Percentiles rank a stretch among this genome's conserved stretches.
These are phyloP conservation scores for Nigrospora sphaerica DNA, from an alignment of 2,329 filamentous ascomycete species.

Conservation along the genomic window DNA sequence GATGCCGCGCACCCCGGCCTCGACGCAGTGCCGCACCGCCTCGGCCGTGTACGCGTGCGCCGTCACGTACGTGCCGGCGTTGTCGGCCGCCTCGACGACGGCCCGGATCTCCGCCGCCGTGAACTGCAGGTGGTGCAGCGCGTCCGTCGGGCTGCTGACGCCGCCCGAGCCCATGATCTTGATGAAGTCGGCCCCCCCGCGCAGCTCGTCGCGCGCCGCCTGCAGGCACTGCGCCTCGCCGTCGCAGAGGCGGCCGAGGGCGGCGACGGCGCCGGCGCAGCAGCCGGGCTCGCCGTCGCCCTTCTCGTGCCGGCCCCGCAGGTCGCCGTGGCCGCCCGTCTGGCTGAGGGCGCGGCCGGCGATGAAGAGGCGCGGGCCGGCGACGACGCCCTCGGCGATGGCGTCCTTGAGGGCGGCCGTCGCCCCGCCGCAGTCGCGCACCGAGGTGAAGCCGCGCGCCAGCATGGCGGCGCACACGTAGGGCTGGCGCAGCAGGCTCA, in stretches of 20 bases:
- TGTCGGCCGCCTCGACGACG: slow-evolving; percentile 37
- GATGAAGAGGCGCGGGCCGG: slow-evolving; percentile 43
- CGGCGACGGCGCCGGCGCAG: slow-evolving; percentile 33
- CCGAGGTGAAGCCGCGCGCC: slow-evolving; percentile 42
- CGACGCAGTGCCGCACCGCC: slow-evolving; percentile 42
- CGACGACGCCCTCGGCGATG: slow-evolving; percentile 38
- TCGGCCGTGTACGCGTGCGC: slow-evolving; percentile 45
- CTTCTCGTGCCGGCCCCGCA: slow-evolving; percentile 28
- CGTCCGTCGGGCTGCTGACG: slow-evolving; percentile 43
- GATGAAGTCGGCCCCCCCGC: slow-evolving; percentile 45
- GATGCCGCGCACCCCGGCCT: slow-evolving; percentile 44
- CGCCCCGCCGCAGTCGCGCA: slow-evolving; percentile 47
- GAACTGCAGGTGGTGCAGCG: slow-evolving; percentile 43
- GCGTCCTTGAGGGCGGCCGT: slow-evolving; percentile 39
- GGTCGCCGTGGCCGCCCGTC: slow-evolving; percentile 45
- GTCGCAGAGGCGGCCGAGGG: slow-evolving; percentile 37
- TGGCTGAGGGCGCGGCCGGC: slow-evolving; percentile 41
- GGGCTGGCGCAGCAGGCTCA: slow-evolving; percentile 30
- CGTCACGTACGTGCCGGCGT: slow-evolving; percentile 42
- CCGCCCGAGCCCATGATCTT: slow-evolving; percentile 51
- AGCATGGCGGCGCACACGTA: slow-evolving; percentile 39
- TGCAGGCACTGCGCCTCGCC: slow-evolving; percentile 42
- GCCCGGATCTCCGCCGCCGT: slow-evolving; percentile 43
- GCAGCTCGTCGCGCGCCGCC: slow-evolving; percentile 40
- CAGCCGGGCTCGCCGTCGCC: slow-evolving; percentile 24